A percentile compares a stretch with the other conserved stretches of the same genome.
Conservation (phyloP, 2,329 filamentous ascomycete genomes). For the Alternaria sp. region DNA sequence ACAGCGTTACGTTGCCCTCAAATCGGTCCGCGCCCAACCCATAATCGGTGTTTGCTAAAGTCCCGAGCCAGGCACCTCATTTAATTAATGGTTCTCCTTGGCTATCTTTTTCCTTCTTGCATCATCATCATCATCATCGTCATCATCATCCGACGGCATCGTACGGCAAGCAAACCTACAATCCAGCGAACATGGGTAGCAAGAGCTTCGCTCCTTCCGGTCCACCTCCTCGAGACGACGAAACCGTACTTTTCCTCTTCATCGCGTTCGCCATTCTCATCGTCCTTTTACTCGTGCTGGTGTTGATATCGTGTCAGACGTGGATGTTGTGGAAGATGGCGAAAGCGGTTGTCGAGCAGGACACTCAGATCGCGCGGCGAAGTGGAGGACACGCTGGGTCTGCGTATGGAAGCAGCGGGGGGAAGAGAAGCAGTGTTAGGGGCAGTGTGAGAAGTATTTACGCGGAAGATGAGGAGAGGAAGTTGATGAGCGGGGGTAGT, state of each 20-base stretch:
- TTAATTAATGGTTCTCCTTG: neutral
- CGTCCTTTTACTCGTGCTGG: conserved; percentile 28
- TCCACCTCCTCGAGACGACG: conserved; percentile 4
- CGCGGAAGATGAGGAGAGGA: neutral
- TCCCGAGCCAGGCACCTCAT: neutral
- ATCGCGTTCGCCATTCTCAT: conserved; percentile 35
- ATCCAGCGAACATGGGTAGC: conserved; percentile 5
- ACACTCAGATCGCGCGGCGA: conserved; percentile 15
- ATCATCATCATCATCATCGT: neutral
- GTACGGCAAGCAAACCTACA: neutral
- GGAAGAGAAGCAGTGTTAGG: neutral
- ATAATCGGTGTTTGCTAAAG: neutral
- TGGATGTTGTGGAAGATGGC: conserved; percentile 36
- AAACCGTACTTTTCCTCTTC: conserved; percentile 33
- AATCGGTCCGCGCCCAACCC: neutral
- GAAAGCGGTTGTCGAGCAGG: conserved; percentile 24
- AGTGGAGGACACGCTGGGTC: neutral
- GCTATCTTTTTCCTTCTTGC: neutral
- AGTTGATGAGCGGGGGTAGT: neutral
- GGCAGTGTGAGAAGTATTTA: neutral
- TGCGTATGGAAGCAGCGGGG: neutral
- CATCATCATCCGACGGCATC: neutral
- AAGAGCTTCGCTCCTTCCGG: neutral
- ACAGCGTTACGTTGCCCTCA: conserved; percentile 5
- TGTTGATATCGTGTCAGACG: conserved; percentile 27